These are phyloP conservation scores for Chamaecyparis obtusa DNA, from an alignment of 75 land plant species.

Conservation along the genomic window DNA sequence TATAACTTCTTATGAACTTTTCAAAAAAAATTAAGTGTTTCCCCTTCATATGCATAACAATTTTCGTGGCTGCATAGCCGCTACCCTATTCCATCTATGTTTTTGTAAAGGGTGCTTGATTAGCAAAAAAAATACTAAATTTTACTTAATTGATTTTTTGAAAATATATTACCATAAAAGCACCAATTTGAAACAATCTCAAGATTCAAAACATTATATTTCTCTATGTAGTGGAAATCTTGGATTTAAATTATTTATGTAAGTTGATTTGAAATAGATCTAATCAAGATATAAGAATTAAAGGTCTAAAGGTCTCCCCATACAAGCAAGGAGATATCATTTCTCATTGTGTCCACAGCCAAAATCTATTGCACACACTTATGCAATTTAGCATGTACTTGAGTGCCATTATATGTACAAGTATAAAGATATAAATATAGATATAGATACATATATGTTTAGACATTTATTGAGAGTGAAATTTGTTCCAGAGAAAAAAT, in stretches of 20 bases:
- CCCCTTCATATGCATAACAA: too few relatives aligned
- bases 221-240: neutral
- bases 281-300: neutral
- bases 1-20: too few relatives aligned
- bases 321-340: neutral
- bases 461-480: neutral
- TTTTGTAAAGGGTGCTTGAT: neutral
- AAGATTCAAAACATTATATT: neutral
- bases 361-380: neutral
- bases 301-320: neutral
- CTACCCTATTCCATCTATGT: neutral
- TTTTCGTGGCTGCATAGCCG: too few relatives aligned
- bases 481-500: neutral
- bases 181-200: neutral
- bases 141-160: neutral
- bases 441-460: too few relatives aligned
- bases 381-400: neutral
- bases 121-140: neutral
- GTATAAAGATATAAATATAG: too few relatives aligned
- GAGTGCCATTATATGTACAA: neutral
- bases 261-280: neutral
- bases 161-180: neutral
- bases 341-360: neutral
- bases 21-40: too few relatives aligned
- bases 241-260: neutral